Evolutionary conservation across 2,329 filamentous ascomycete genomes (phyloP).

Genomic region (Plenodomus tracheiphilus): DNA sequence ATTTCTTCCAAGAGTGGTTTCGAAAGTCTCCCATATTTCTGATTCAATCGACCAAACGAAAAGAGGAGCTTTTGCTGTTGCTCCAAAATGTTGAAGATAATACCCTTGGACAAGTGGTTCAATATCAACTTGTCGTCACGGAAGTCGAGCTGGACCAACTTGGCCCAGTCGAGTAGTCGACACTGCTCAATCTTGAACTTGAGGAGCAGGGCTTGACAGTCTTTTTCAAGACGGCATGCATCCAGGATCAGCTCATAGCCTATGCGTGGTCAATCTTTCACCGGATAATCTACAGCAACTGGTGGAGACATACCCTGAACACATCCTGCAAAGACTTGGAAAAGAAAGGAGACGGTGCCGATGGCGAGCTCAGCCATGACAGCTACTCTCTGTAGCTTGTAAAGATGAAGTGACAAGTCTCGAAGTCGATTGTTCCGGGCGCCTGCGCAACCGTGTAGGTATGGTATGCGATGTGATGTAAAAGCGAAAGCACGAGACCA

Average conservation of each 20-base stretch:
- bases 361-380: constrained; percentile 30
- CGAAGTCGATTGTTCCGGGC: not conserved
- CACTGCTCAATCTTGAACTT: constrained; percentile 44
- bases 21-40: constrained; percentile 33
- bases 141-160: constrained; percentile 38
- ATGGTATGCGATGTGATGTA: not conserved
- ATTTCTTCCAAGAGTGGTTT: constrained; percentile 35
- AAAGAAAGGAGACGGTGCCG: constrained; percentile 37
- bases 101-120: constrained; percentile 35
- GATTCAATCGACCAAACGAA: constrained; percentile 37
- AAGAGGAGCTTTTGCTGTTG: constrained; percentile 38
- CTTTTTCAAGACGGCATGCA: constrained; percentile 35
- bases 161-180: constrained; percentile 45
- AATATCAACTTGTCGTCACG: constrained; percentile 37
- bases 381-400: not conserved
- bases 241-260: constrained; percentile 46
- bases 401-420: not conserved
- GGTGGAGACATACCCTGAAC: constrained; percentile 28
- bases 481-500: not conserved
- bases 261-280: constrained; percentile 3
- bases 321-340: constrained; percentile 44
- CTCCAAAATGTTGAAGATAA: constrained; percentile 42
- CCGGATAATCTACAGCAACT: not conserved
- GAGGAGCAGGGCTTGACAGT: constrained; percentile 41
- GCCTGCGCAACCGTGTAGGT: not conserved